These are phyloP conservation scores for Umbilicus rupestris DNA, from an alignment of 164 flowering plant genomes.

Conservation along the genomic window DNA sequence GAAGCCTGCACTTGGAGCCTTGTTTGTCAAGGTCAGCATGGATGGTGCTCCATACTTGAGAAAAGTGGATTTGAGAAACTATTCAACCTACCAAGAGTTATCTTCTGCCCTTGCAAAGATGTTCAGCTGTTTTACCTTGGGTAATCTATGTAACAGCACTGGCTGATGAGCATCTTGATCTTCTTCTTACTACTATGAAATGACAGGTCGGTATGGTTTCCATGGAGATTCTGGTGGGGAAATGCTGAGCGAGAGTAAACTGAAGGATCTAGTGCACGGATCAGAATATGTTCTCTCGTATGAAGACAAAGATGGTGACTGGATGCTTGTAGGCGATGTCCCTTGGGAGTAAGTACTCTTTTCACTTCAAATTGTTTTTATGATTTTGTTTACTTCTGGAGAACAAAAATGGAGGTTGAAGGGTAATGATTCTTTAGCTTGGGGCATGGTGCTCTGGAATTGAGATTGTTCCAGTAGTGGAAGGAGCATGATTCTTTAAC, in stretches of 20 bases:
- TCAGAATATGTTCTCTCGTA: constrained; percentile 39
- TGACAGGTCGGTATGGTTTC: constrained; percentile 28
- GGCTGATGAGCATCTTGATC: constrained; percentile 5
- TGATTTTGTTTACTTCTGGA: no score
- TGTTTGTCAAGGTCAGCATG: constrained; percentile 38
- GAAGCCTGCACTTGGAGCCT: constrained; percentile 22
- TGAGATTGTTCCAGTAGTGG: no score
- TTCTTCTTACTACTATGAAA: constrained; percentile 12
- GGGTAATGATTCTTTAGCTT: no score
- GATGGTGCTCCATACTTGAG: constrained; percentile 45
- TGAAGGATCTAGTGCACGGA: constrained; percentile 37
- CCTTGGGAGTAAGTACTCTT: constrained; percentile 35
- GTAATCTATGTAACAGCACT: constrained; percentile 12
- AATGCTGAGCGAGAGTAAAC: constrained; percentile 27
- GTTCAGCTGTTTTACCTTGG: constrained; percentile 42
- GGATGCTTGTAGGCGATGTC: constrained; percentile 45
- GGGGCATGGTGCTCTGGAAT: no score
- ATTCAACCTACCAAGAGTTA: constrained; percentile 27
- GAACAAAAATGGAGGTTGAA: no score
- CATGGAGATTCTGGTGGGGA: constrained; percentile 26
- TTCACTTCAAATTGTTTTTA: background rate
- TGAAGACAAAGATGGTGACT: constrained; percentile 36
- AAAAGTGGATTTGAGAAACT: constrained; percentile 30
- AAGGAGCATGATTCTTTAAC: no score
- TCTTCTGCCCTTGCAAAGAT: constrained; percentile 41